Evolutionary conservation across 2,329 filamentous ascomycete genomes (phyloP).

Genomic region (Cercospora beticola): DNA sequence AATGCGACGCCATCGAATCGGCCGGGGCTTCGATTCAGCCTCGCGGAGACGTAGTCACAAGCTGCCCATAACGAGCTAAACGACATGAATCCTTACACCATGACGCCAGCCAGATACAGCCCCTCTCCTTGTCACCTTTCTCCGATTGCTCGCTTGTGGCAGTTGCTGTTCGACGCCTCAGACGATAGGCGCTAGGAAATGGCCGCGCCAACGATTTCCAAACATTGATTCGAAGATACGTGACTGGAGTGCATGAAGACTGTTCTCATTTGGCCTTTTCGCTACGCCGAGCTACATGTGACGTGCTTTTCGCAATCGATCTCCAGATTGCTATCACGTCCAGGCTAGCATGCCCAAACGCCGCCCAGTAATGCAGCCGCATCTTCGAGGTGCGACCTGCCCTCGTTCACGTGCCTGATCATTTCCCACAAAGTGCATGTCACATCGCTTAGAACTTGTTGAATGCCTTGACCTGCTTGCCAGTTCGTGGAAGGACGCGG

Average conservation of each 20-base stretch:
- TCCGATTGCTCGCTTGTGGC: neutral
- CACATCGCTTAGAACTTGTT: conserved; percentile 78
- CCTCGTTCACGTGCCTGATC: conserved; percentile 16
- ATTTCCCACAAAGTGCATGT: conserved; percentile 24
- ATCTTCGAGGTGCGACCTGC: conserved; percentile 16
- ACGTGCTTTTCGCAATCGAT: conserved; percentile 12
- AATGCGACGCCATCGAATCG: neutral
- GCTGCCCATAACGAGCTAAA: neutral
- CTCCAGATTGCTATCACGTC: conserved; percentile 16
- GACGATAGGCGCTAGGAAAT: neutral
- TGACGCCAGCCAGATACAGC: neutral
- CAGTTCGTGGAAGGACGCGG: conserved; percentile 93
- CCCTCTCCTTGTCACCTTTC: neutral
- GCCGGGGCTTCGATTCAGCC: neutral
- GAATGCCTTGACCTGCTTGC: conserved; percentile 97
- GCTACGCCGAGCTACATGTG: conserved; percentile 29
- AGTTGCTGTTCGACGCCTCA: neutral
- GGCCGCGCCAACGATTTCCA: neutral
- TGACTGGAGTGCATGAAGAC: conserved; percentile 26
- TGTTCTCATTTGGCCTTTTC: conserved; percentile 28
- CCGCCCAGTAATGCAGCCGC: conserved; percentile 29
- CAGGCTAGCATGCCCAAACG: conserved; percentile 27
- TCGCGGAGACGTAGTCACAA: neutral
- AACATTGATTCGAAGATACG: neutral
- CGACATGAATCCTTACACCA: neutral